These are phyloP conservation scores for Huntiella omanensis DNA, from an alignment of 2,329 filamentous ascomycete genomes.

Conservation along the genomic window DNA sequence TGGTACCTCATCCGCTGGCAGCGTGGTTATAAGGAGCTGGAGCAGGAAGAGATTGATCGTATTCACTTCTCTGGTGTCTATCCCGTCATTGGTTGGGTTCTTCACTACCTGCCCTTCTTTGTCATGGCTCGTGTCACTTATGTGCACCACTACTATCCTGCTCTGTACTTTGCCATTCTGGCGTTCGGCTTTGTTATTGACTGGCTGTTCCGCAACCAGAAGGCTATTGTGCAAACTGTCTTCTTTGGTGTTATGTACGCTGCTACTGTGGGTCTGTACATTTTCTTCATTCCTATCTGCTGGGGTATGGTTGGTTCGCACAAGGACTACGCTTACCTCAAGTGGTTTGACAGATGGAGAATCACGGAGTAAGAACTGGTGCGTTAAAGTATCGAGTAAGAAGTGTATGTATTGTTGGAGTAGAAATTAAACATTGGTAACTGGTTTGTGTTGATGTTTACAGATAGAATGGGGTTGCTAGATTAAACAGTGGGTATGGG, in stretches of 20 bases:
- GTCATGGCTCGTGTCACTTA: constrained; percentile 98
- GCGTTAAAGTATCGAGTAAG: constrained; percentile 10
- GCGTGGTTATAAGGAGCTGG: constrained; percentile 75
- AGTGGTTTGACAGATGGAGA: constrained; percentile 81
- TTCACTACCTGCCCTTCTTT: constrained; percentile 91
- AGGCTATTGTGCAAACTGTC: constrained; percentile 41
- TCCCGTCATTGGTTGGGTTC: constrained; percentile 79
- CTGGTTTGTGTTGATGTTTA: too few species aligned
- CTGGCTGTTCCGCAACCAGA: constrained; percentile 55
- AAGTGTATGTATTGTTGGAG: neutral
- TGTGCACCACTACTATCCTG: constrained; percentile 97
- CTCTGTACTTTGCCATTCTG: constrained; percentile 91
- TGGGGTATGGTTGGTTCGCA: constrained; percentile 87
- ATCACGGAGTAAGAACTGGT: constrained; percentile 38
- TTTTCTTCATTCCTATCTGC: constrained; percentile 80
- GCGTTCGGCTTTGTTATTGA: constrained; percentile 74
- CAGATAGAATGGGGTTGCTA: too few species aligned
- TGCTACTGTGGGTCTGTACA: constrained; percentile 61
- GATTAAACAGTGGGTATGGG: too few species aligned
- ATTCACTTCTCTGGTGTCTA: constrained; percentile 91
- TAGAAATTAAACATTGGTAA: neutral
- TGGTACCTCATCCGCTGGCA: constrained; percentile 95
- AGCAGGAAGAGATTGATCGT: constrained; percentile 64
- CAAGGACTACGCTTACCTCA: constrained; percentile 74
- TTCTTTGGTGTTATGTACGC: constrained; percentile 61